phyloP scores from a whole-genome alignment of 768 basidiomycete species.

The Naganishia friedmannii region DNA sequence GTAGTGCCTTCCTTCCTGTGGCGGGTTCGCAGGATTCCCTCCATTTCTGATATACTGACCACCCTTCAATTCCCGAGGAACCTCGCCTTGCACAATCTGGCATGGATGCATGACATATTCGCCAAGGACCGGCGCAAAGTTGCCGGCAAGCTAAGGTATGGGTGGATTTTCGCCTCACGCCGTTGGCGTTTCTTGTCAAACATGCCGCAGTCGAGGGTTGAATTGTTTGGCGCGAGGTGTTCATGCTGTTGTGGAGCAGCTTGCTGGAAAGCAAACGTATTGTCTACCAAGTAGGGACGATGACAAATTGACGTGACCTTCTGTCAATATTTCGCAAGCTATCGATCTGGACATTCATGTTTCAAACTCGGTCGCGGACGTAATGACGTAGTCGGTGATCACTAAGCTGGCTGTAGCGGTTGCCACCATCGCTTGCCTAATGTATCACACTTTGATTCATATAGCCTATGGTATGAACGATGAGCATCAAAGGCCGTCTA shows the following conservation, averaged over 20 bases:
- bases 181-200: slow-evolving; percentile 2
- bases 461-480: too few species aligned
- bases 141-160: slow-evolving; percentile 52
- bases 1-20: slow-evolving; percentile 46
- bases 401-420: too few species aligned
- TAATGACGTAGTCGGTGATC: too few species aligned
- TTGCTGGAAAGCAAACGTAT: not conserved
- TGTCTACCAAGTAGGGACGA: too few species aligned
- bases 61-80: slow-evolving; percentile 50
- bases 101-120: slow-evolving; percentile 49
- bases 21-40: slow-evolving; percentile 50
- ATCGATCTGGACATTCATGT: too few species aligned
- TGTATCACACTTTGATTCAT: too few species aligned
- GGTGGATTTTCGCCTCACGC: slow-evolving; percentile 37
- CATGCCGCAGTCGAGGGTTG: not conserved
- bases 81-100: slow-evolving; percentile 38
- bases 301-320: too few species aligned
- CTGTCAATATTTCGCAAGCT: too few species aligned
- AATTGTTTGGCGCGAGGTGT: not conserved
- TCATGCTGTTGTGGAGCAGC: slow-evolving; percentile 7
- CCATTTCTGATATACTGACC: slow-evolving; percentile 55
- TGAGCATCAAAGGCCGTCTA: too few species aligned
- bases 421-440: too few species aligned
- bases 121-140: slow-evolving; percentile 51
- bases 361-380: too few species aligned